Percentiles rank a stretch among this genome's conserved stretches.
Conservation (phyloP, 2,329 filamentous ascomycete genomes). For the Colletotrichum sansevieriae region DNA sequence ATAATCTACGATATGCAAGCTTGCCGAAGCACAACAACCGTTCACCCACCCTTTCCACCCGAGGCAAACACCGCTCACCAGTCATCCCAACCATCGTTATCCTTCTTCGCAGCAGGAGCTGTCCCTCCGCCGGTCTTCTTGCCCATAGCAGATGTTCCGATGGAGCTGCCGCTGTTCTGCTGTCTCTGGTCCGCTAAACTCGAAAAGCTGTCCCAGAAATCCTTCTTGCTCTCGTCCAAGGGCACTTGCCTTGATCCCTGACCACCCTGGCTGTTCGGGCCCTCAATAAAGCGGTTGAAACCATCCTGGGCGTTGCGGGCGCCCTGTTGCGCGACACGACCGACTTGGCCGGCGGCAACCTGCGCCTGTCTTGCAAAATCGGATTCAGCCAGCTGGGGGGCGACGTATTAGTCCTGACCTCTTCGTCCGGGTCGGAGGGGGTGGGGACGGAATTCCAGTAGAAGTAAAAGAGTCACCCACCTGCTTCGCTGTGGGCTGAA, state of each 20-base stretch:
- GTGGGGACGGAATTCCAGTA: constrained; percentile 34
- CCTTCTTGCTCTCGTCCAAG: constrained; percentile 76
- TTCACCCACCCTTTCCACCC: constrained; percentile 35
- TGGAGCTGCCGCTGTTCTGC: constrained; percentile 59
- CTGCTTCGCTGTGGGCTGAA: constrained; percentile 92
- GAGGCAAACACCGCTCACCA: constrained; percentile 58
- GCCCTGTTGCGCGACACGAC: constrained; percentile 74
- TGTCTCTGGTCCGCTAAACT: constrained; percentile 71
- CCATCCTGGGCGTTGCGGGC: constrained; percentile 82
- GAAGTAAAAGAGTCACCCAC: constrained; percentile 59
- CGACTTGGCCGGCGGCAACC: constrained; percentile 74
- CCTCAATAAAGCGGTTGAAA: constrained; percentile 91
- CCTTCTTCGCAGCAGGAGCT: constrained; percentile 55
- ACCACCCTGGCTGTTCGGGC: constrained; percentile 59
- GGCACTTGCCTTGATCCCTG: constrained; percentile 53
- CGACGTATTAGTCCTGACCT: constrained; percentile 45
- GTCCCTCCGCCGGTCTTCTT: constrained; percentile 55
- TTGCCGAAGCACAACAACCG: constrained; percentile 36
- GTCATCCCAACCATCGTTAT: constrained; percentile 74
- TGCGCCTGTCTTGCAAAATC: constrained; percentile 79
- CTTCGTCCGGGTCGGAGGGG: constrained; percentile 26
- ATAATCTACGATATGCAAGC: constrained; percentile 39
- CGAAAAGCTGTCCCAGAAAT: constrained; percentile 95
- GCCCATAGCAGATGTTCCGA: constrained; percentile 72
- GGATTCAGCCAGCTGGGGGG: constrained; percentile 78